Evolutionary conservation across 257 asterid species (phyloP).

Genomic region (Solanum virginianum): DNA sequence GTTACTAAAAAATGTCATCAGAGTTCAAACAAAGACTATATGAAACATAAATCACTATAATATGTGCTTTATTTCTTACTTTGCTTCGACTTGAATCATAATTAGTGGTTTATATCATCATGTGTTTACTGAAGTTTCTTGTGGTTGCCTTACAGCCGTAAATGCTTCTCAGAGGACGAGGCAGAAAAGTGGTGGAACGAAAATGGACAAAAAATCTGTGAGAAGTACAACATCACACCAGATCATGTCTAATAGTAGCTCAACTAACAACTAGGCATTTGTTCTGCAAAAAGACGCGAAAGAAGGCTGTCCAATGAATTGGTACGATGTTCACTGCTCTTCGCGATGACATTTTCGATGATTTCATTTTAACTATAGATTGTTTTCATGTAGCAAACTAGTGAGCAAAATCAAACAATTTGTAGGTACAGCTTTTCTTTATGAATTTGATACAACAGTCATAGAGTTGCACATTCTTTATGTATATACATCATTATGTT

Average conservation of each 20-base stretch:
- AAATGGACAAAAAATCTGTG: conserved; percentile 45
- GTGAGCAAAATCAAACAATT: neutral
- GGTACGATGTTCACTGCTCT: neutral
- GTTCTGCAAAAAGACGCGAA: neutral
- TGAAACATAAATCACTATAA: neutral
- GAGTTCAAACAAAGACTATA: neutral
- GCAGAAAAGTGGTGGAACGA: conserved; percentile 93
- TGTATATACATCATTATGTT: neutral
- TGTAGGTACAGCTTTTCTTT: neutral
- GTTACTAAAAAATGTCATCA: neutral
- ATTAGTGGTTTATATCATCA: neutral
- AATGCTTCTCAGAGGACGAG: conserved; percentile 62
- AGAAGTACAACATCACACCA: conserved; percentile 37
- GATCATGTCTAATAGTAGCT: neutral
- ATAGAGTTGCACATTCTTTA: neutral
- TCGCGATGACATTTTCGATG: neutral
- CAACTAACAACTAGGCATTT: neutral
- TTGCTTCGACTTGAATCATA: neutral
- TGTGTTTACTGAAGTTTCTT: neutral
- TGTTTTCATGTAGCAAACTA: neutral
- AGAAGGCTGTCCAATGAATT: neutral
- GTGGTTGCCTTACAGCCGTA: conserved; percentile 40
- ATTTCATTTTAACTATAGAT: neutral
- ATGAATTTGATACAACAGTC: neutral
- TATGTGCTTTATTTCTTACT: neutral